Evolutionary conservation across 345 rosid genomes (phyloP).

Genomic region (Pseudoturritis turrita): DNA sequence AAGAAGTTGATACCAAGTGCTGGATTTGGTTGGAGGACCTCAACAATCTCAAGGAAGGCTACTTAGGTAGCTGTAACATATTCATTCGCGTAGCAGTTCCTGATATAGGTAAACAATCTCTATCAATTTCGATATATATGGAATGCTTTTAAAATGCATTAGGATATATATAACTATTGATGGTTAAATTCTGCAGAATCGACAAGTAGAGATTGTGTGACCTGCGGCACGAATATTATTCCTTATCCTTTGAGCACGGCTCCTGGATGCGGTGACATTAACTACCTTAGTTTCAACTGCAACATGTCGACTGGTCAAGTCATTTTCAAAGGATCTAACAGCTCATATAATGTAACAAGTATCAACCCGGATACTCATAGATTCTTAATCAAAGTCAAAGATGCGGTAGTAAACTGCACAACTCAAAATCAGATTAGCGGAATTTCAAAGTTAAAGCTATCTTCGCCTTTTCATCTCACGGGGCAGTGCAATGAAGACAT

Average conservation of each 20-base stretch:
- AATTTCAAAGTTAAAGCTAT: constrained; percentile 15
- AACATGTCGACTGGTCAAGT: constrained; percentile 41
- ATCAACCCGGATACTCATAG: constrained; percentile 35
- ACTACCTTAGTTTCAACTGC: constrained; percentile 50
- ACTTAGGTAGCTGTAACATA: constrained; percentile 35
- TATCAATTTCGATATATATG: not conserved
- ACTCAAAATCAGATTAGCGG: not conserved
- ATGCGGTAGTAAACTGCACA: constrained; percentile 17
- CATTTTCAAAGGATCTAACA: constrained; percentile 32
- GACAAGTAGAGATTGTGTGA: constrained; percentile 38
- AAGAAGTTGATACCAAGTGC: constrained; percentile 32
- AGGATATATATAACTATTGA: not conserved
- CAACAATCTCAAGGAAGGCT: constrained; percentile 47
- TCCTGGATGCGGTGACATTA: constrained; percentile 53
- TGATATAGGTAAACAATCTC: constrained; percentile 40
- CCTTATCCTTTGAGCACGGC: constrained; percentile 68
- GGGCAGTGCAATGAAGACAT: constrained; percentile 32
- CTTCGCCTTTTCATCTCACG: constrained; percentile 38
- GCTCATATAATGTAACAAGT: constrained; percentile 38
- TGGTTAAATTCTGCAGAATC: constrained; percentile 36
- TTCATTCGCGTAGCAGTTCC: constrained; percentile 41
- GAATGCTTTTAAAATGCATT: not conserved
- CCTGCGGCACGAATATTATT: constrained; percentile 46
- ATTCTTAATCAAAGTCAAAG: constrained; percentile 36
- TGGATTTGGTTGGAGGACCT: constrained; percentile 60